phyloP scores from a whole-genome alignment of 2,329 filamentous ascomycete genomes.

The Talaromyces sp. region DNA sequence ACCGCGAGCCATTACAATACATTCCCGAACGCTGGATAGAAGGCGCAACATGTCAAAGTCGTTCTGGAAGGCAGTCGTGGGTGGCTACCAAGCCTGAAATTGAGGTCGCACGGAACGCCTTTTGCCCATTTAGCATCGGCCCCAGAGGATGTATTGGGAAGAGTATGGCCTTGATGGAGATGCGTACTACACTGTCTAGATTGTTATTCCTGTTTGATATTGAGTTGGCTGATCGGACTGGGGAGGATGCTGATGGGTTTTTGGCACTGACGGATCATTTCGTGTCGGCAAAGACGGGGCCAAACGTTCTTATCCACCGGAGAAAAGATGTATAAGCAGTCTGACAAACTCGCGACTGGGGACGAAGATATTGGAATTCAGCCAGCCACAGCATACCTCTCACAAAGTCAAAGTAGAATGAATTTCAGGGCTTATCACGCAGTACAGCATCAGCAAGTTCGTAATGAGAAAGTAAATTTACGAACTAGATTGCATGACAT shows the following conservation, averaged over 20 bases:
- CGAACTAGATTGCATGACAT: too few relatives aligned
- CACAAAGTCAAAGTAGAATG: too few relatives aligned
- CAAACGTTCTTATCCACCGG: slow-evolving; percentile 30
- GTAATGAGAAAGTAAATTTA: too few relatives aligned
- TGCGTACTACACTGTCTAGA: slow-evolving; percentile 38
- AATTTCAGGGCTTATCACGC: too few relatives aligned
- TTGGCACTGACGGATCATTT: slow-evolving; percentile 39
- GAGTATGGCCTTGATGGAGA: slow-evolving; percentile 43
- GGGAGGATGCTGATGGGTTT: slow-evolving; percentile 35
- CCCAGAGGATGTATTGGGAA: slow-evolving; percentile 43
- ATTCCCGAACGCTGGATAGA: slow-evolving; percentile 63
- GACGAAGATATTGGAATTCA: too few relatives aligned
- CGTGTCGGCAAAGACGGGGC: slow-evolving; percentile 36
- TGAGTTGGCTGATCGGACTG: slow-evolving; percentile 31
- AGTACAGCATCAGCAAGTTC: too few relatives aligned
- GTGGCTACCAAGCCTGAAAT: slow-evolving; percentile 49
- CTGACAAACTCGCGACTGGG: background rate
- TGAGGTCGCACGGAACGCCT: slow-evolving; percentile 60
- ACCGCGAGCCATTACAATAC: slow-evolving; percentile 56
- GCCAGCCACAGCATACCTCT: too few relatives aligned
- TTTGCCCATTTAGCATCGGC: slow-evolving; percentile 58
- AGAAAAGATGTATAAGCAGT: background rate
- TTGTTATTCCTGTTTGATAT: slow-evolving; percentile 41
- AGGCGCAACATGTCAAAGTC: slow-evolving; percentile 42
- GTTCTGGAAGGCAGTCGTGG: slow-evolving; percentile 27